Evolutionary conservation across 495 filamentous ascomycete species (phyloP).

Genomic region (Lophiotrema nucula): DNA sequence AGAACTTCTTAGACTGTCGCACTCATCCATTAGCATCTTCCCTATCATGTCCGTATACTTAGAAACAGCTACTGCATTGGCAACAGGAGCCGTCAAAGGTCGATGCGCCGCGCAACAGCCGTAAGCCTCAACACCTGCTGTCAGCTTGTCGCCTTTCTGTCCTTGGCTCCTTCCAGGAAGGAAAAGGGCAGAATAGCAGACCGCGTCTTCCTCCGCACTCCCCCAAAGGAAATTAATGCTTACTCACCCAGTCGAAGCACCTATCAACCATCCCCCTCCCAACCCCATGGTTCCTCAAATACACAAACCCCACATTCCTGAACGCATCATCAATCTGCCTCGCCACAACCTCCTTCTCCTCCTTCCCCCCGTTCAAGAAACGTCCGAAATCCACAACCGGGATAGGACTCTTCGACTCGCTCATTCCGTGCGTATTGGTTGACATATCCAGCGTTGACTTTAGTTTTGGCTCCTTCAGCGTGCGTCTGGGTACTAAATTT

Average conservation of each 20-base stretch:
- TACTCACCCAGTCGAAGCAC: slow-evolving; percentile 33
- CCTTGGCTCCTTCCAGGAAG: too few species aligned
- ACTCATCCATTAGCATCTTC: not conserved
- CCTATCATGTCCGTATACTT: not conserved
- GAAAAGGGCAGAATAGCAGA: too few species aligned
- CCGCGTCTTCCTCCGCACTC: too few species aligned
- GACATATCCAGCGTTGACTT: not conserved
- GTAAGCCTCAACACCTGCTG: too few species aligned
- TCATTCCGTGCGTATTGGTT: too few species aligned
- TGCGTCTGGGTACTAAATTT: too few species aligned
- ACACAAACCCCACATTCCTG: slow-evolving; percentile 34
- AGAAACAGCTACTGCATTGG: not conserved
- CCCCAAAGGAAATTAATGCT: not conserved
- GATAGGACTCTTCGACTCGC: slow-evolving; percentile 12
- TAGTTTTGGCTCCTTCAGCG: not conserved
- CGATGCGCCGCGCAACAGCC: too few species aligned
- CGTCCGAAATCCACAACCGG: slow-evolving; percentile 33
- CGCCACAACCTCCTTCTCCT: slow-evolving; percentile 17
- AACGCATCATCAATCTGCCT: slow-evolving; percentile 28
- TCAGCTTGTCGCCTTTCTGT: not conserved
- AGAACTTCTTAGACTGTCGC: slow-evolving; percentile 42
- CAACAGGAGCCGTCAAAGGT: not conserved
- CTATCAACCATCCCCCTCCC: slow-evolving; percentile 19
- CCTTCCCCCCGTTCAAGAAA: slow-evolving; percentile 19
- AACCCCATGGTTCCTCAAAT: slow-evolving; percentile 32